Base-by-base conservation (phyloP, 805 yeast species). In the Metschnikowia continentalis region DNA sequence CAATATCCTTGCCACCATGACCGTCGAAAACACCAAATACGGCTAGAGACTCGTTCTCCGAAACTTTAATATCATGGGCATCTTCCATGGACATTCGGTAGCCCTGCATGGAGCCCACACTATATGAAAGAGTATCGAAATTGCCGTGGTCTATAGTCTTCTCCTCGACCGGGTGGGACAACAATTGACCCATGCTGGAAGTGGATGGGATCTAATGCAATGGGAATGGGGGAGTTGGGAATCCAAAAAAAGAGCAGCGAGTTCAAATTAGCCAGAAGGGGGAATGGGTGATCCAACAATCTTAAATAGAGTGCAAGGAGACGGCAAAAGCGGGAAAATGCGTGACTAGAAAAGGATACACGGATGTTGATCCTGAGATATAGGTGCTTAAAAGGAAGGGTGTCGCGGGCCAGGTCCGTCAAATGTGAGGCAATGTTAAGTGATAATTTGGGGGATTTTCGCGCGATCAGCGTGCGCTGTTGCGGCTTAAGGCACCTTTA, bases 21-120 rank as follows among this genome's bases (percentile, higher is more conserved):
- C 95, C 95, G 66, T 87, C 95, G 66, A 84, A 87, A 1, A 87
- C 86, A 0, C 86, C 90, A 64, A 83, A 85, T 2, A 86, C 75
- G 11, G 79, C 70, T 30, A 70, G 55, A 11, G 68, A 42, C 32
- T 70, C 74, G 52, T 71, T 73, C 46, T 74, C 77, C 51, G 72
- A 77, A 42, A 78, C 71, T 38, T 75, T 61, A 19, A 82, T 78
- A 53, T 80, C 75, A 64, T 83, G 86, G 3, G 90, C 87, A 67
- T 86, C 92, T 61, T 86, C 92, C 82, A 86, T 88, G 5, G 85
- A 76, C 59, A 81, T 69, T 47, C 92, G 67, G 65, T 84, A 86
- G 3, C 92, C 91, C 63, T 86, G 90, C 89, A 86, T 86, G 32
- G 87, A 79, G 2, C 90, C 91, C 5, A 85, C 72, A 43, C 83